Evolutionary conservation across 139 green algal species (phyloP).

Genomic region (Chlorella sp.): DNA sequence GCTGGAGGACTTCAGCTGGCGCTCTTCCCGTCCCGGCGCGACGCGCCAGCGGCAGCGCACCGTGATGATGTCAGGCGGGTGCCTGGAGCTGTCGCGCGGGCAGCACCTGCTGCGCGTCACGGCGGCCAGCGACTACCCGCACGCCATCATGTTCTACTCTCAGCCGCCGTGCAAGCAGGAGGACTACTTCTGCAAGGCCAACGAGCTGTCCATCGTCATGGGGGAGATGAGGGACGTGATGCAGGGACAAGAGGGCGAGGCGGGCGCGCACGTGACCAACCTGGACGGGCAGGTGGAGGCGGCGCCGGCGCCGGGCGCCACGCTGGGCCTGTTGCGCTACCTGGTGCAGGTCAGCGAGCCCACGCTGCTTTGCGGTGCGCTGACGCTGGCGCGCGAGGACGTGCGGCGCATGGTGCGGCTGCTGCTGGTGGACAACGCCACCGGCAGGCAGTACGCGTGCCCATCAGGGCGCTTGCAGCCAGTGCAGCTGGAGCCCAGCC

Average conservation of each 20-base stretch:
- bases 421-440: conserved; percentile 30
- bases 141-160: conserved; percentile 32
- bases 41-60: conserved; percentile 38
- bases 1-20: conserved; percentile 35
- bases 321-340: conserved; percentile 19
- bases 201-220: conserved; percentile 3
- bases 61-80: conserved; percentile 16
- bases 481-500: neutral
- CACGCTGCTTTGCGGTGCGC: conserved; percentile 8
- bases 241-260: neutral
- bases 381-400: conserved; percentile 29
- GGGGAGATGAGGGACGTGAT: neutral
- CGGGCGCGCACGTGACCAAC: neutral
- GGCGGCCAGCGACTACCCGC: conserved; percentile 21
- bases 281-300: neutral
- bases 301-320: neutral
- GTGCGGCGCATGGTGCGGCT: conserved; percentile 19
- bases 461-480: conserved; percentile 3
- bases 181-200: neutral
- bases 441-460: neutral
- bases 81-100: conserved; percentile 50
- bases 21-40: conserved; percentile 2
- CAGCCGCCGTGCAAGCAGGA: conserved; percentile 1
- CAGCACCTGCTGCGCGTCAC: conserved; percentile 47
- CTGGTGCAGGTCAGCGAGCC: conserved; percentile 6